phyloP scores from a whole-genome alignment of 805 yeast species.

The Cyberlindnera bimundalis region DNA sequence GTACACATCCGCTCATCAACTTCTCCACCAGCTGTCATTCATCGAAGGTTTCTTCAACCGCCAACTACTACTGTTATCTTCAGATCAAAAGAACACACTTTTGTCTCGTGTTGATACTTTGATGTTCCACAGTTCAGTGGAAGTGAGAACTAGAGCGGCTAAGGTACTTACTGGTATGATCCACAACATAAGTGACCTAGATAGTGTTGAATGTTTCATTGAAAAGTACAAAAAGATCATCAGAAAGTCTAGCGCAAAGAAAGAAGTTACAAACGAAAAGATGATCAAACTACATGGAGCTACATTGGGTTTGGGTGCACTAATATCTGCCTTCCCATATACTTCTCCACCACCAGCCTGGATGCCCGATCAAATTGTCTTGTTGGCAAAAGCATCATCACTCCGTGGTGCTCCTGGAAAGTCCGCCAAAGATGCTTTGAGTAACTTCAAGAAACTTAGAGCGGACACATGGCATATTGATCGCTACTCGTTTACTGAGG shows the following conservation, averaged over 20 bases:
- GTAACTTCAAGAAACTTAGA: slow-evolving; percentile 85
- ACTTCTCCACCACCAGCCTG: slow-evolving; percentile 87
- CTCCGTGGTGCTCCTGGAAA: slow-evolving; percentile 77
- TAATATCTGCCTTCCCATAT: slow-evolving; percentile 87
- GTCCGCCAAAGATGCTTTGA: slow-evolving; percentile 75
- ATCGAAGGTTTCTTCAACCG: slow-evolving; percentile 69
- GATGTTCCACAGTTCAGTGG: slow-evolving; percentile 61
- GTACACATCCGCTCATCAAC: slow-evolving; percentile 55
- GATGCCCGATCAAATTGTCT: slow-evolving; percentile 73
- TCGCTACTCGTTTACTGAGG: slow-evolving; percentile 64
- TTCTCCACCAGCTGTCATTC: slow-evolving; percentile 61
- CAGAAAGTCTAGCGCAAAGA: slow-evolving; percentile 27
- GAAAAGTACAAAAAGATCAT: slow-evolving; percentile 25
- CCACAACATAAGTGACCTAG: slow-evolving; percentile 43
- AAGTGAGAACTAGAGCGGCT: slow-evolving; percentile 73
- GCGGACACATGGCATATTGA: slow-evolving; percentile 98
- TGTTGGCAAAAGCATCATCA: slow-evolving; percentile 68
- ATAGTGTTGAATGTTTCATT: slow-evolving; percentile 42
- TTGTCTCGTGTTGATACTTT: slow-evolving; percentile 49
- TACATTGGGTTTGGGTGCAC: slow-evolving; percentile 82
- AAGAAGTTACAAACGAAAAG: slow-evolving; percentile 39
- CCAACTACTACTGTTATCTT: slow-evolving; percentile 53
- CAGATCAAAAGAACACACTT: slow-evolving; percentile 45
- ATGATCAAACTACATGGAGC: slow-evolving; percentile 70
- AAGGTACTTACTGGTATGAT: slow-evolving; percentile 75